Conservation (phyloP, 75 land plant species). For the Cryptomeria japonica region DNA sequence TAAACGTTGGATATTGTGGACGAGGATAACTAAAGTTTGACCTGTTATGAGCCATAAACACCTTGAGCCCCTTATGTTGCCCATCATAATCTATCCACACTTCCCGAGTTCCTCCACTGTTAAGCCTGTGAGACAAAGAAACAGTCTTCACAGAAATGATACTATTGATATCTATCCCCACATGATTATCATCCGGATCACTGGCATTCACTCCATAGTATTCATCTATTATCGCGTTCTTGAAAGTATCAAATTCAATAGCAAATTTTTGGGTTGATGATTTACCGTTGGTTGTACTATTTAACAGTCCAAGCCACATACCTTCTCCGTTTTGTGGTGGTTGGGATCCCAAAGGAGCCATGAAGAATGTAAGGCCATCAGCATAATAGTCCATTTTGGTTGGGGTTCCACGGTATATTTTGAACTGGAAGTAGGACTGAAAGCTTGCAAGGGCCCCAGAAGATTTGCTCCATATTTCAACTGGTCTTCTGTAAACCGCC, state of each 20-base stretch:
- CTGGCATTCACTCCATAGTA: not conserved
- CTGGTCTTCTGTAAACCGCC: not conserved
- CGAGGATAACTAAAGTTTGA: not conserved
- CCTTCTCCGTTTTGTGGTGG: not conserved
- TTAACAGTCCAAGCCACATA: conserved; percentile 6
- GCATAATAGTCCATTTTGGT: not conserved
- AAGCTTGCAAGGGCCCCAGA: not conserved
- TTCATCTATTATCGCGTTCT: not conserved
- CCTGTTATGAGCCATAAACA: not conserved
- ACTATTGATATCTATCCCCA: conserved; percentile 8
- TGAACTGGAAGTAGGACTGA: not conserved
- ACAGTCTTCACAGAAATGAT: not conserved
- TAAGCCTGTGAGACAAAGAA: not conserved
- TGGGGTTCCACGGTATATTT: not conserved
- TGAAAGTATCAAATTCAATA: conserved; percentile 10
- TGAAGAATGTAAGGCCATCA: not conserved
- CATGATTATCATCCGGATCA: conserved; percentile 9
- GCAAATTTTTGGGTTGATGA: not conserved
- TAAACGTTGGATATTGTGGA: not conserved
- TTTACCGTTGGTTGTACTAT: not conserved
- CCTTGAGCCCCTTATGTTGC: not conserved
- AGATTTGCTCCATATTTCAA: not conserved
- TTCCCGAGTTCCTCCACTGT: not conserved
- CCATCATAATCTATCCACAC: not conserved
- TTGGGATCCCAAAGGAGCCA: not conserved